Evolutionary conservation across 2,329 filamentous ascomycete species (phyloP).

Genomic region (Aspergillus sp.): DNA sequence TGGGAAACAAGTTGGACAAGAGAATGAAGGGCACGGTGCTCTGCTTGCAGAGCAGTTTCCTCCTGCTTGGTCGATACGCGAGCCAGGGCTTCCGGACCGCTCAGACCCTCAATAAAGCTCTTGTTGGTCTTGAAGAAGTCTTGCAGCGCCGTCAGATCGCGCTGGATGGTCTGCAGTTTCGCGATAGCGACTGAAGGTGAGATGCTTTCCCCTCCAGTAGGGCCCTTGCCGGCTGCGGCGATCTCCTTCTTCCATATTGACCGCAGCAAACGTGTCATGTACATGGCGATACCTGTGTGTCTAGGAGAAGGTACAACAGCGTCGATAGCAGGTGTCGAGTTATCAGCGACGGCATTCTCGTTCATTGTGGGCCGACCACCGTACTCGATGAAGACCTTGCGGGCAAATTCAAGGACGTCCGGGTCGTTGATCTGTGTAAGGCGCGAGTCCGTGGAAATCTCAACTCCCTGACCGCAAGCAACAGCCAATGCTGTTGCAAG

Average conservation of each 20-base stretch:
- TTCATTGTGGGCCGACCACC: conserved; percentile 81
- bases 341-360: conserved; percentile 62
- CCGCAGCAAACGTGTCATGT: conserved; percentile 79
- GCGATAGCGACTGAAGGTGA: conserved; percentile 57
- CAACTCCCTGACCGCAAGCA: conserved; percentile 85
- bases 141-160: conserved; percentile 68
- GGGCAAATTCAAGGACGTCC: conserved; percentile 74
- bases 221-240: conserved; percentile 49
- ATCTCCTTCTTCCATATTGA: conserved; percentile 81
- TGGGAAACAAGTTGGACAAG: conserved; percentile 78
- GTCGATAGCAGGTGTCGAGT: conserved; percentile 62
- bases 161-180: conserved; percentile 72
- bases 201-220: conserved; percentile 58
- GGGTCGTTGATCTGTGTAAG: conserved; percentile 69
- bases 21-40: conserved; percentile 86
- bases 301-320: conserved; percentile 80
- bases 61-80: conserved; percentile 75
- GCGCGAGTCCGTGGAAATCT: conserved; percentile 65
- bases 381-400: conserved; percentile 83
- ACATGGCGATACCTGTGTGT: conserved; percentile 80
- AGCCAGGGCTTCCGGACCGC: conserved; percentile 80
- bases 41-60: conserved; percentile 84
- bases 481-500: conserved; percentile 88
- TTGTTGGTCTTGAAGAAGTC: conserved; percentile 83
- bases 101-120: conserved; percentile 84